A percentile compares a stretch with the other conserved stretches of the same genome.
Conservation (phyloP, 257 asterid species). For the Vinca minor region DNA sequence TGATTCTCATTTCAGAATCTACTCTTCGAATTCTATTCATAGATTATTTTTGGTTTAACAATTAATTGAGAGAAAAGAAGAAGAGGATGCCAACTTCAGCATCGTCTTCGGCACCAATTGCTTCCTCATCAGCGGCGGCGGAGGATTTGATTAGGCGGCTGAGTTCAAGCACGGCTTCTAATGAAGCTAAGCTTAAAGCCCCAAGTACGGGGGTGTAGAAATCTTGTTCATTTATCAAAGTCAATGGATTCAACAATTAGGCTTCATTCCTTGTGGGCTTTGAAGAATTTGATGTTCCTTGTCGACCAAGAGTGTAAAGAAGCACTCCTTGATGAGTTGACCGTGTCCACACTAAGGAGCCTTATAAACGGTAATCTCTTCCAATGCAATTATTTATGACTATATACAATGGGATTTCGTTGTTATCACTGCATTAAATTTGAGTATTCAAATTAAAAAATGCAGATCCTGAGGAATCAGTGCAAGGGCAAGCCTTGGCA, state of each 20-base stretch:
- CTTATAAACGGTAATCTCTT: constrained; percentile 61
- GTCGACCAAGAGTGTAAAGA: constrained; percentile 65
- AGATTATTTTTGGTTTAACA: background rate
- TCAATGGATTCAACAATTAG: constrained; percentile 78
- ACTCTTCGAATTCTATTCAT: background rate
- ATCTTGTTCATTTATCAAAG: constrained; percentile 74
- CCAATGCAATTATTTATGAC: background rate
- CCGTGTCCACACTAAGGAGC: constrained; percentile 56
- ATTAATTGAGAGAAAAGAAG: background rate
- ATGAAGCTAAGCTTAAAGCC: constrained; percentile 54
- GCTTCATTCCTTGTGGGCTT: constrained; percentile 61
- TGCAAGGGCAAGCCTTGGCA: constrained; percentile 84
- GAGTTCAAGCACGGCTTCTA: constrained; percentile 33
- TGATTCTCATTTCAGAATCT: background rate
- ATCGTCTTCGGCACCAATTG: constrained; percentile 9
- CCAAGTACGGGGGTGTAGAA: constrained; percentile 68
- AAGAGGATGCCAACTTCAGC: constrained; percentile 21
- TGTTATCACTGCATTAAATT: constrained; percentile 12
- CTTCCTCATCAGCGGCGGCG: background rate
- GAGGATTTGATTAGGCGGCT: constrained; percentile 63
- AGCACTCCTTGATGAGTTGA: constrained; percentile 60
- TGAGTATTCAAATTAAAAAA: constrained; percentile 16
- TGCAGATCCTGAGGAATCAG: constrained; percentile 75
- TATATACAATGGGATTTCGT: background rate
- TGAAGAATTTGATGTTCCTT: constrained; percentile 70